Percentiles rank a stretch among this genome's conserved stretches.
Evolutionary conservation across 306 rosid genomes (phyloP).

Genomic region (Cucurbita argyrosperma): DNA sequence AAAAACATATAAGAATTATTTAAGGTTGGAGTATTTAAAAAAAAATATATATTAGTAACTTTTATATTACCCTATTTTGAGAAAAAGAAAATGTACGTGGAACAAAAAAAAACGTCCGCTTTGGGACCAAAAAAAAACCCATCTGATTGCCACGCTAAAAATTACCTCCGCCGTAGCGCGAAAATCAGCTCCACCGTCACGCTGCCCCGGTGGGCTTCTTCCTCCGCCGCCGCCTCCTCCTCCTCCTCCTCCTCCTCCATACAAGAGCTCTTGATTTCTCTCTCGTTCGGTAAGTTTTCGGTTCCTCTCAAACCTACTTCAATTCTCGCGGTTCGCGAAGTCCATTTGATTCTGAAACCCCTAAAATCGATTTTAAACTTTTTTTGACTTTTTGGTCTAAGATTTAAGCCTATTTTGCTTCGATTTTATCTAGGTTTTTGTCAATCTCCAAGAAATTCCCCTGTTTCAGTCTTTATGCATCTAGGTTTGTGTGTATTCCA

Average conservation of each 20-base stretch:
- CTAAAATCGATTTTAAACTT: background rate
- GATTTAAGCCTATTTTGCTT: background rate
- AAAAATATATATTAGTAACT: no score
- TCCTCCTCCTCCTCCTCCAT: background rate
- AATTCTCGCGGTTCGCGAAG: background rate
- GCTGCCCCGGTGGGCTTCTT: background rate
- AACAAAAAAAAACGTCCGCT: background rate
- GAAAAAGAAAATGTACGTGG: no score
- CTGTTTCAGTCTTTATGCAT: background rate
- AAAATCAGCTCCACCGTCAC: conserved; percentile 1
- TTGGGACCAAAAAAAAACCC: background rate
- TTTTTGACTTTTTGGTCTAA: background rate
- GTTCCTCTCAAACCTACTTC: background rate
- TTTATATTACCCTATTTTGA: no score
- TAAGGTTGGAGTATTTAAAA: no score
- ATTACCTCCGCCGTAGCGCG: background rate
- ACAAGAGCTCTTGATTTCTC: background rate
- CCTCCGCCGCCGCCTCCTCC: background rate
- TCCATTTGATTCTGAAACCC: background rate
- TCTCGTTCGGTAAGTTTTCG: background rate
- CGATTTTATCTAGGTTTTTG: background rate
- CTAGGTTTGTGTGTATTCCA: background rate
- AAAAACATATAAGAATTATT: no score
- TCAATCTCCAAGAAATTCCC: background rate
- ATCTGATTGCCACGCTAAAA: background rate